Evolutionary conservation across 108 stramenopile genomes (phyloP).

Genomic region (Seminavis robusta): DNA sequence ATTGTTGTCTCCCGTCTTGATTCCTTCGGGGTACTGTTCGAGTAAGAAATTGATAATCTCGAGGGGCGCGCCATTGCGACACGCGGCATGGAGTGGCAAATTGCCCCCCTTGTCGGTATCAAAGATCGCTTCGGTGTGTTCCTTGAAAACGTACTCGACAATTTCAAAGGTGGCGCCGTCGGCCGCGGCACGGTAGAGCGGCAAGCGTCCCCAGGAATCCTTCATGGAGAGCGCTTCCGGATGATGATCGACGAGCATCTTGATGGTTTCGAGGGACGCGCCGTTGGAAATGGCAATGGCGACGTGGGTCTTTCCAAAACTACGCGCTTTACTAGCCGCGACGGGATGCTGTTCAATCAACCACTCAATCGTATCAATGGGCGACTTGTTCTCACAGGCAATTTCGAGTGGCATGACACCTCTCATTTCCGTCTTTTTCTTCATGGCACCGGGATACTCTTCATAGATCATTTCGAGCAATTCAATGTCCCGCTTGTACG

Average conservation of each 20-base stretch:
- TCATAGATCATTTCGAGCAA: neutral
- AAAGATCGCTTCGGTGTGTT: neutral
- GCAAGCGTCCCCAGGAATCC: slow-evolving; percentile 4
- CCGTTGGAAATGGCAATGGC: neutral
- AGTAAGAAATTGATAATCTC: neutral
- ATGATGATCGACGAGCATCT: neutral
- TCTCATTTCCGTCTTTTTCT: neutral
- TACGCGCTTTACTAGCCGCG: neutral
- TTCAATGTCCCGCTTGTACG: neutral
- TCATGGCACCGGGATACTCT: neutral
- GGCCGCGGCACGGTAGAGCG: slow-evolving; percentile 1
- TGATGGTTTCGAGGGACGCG: neutral
- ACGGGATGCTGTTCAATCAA: neutral
- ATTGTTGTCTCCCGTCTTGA: neutral
- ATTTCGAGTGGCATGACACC: neutral
- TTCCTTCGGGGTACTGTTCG: neutral
- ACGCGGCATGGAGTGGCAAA: neutral
- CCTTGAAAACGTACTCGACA: neutral
- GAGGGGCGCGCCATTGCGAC: neutral
- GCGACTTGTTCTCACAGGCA: neutral
- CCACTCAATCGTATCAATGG: neutral
- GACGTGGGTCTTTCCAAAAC: neutral
- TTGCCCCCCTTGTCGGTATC: neutral
- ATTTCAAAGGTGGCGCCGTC: neutral
- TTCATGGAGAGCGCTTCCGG: neutral